Conservation (phyloP, 345 rosid species). For the Pelargonium nanum region DNA sequence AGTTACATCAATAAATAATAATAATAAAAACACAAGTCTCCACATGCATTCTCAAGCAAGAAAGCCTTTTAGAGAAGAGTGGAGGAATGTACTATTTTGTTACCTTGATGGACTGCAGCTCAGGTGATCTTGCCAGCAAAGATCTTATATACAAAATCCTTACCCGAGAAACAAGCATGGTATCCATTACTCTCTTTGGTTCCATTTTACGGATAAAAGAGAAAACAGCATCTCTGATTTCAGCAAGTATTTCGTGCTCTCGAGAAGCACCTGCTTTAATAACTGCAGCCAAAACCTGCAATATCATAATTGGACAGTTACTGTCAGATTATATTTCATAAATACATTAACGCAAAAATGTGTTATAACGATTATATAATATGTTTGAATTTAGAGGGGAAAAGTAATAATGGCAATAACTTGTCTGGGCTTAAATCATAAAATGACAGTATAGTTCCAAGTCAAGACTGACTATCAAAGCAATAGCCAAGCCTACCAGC, state of each 20-base stretch:
- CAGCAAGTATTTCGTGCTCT: slow-evolving; percentile 99
- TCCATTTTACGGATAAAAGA: slow-evolving; percentile 89
- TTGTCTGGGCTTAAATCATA: too few relatives aligned
- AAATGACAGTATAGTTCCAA: not conserved
- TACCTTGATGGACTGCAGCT: slow-evolving; percentile 95
- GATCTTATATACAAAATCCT: slow-evolving; percentile 93
- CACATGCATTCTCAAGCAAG: slow-evolving; percentile 3
- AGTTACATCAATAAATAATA: slow-evolving; percentile 2
- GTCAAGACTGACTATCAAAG: slow-evolving; percentile 4
- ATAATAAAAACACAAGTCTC: not conserved
- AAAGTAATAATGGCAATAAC: too few relatives aligned
- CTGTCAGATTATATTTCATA: not conserved
- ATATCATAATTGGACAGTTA: slow-evolving; percentile 10
- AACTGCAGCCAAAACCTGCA: slow-evolving; percentile 98
- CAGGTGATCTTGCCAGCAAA: slow-evolving; percentile 92
- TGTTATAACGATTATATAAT: not conserved
- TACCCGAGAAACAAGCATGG: slow-evolving; percentile 99
- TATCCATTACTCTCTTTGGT: slow-evolving; percentile 89
- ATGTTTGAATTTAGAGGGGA: not conserved
- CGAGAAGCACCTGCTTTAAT: slow-evolving; percentile 99
- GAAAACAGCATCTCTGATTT: slow-evolving; percentile 92
- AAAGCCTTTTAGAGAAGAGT: slow-evolving; percentile 3
- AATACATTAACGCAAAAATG: not conserved
- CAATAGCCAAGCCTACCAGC: slow-evolving; percentile 52
- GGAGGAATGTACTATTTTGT: slow-evolving; percentile 6